These are phyloP conservation scores for Neurospora sp. DNA, from an alignment of 495 filamentous ascomycete species.

Conservation along the genomic window DNA sequence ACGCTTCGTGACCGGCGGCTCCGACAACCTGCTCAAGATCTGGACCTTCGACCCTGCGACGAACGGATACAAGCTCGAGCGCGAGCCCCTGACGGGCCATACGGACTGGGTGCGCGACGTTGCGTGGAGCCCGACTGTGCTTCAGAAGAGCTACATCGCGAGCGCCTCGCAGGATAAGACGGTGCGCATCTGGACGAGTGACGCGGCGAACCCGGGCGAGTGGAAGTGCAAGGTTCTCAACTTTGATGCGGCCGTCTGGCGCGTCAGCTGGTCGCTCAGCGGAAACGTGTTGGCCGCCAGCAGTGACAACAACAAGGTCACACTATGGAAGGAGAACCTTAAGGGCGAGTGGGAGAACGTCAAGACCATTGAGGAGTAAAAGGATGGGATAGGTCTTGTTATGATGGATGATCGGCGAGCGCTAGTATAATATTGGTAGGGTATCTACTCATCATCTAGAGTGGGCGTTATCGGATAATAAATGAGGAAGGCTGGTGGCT, in stretches of 20 bases:
- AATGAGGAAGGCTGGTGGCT: background rate
- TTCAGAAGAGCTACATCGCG: conserved; percentile 92
- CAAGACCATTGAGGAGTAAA: conserved; percentile 86
- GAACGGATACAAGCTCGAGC: conserved; percentile 42
- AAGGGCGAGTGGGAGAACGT: conserved; percentile 86
- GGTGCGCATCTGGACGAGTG: conserved; percentile 89
- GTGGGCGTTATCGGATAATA: background rate
- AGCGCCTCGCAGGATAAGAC: conserved; percentile 92
- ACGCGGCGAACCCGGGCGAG: conserved; percentile 45
- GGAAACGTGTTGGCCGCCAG: conserved; percentile 93
- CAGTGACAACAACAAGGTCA: conserved; percentile 94
- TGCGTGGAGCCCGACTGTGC: conserved; percentile 86
- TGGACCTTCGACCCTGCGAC: conserved; percentile 52
- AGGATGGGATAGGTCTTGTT: background rate
- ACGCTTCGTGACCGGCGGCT: conserved; percentile 87
- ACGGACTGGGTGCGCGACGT: conserved; percentile 98
- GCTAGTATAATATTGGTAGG: background rate
- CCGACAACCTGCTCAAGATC: conserved; percentile 84
- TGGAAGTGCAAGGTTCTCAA: conserved; percentile 78
- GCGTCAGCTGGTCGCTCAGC: conserved; percentile 95
- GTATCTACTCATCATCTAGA: background rate
- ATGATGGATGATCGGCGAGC: background rate
- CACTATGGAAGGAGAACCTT: conserved; percentile 75
- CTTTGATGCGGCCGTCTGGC: conserved; percentile 86
- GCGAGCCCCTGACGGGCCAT: conserved; percentile 59